Base-by-base conservation (phyloP, 108 stramenopile species). In the Cyclostephanos tholiformis region DNA sequence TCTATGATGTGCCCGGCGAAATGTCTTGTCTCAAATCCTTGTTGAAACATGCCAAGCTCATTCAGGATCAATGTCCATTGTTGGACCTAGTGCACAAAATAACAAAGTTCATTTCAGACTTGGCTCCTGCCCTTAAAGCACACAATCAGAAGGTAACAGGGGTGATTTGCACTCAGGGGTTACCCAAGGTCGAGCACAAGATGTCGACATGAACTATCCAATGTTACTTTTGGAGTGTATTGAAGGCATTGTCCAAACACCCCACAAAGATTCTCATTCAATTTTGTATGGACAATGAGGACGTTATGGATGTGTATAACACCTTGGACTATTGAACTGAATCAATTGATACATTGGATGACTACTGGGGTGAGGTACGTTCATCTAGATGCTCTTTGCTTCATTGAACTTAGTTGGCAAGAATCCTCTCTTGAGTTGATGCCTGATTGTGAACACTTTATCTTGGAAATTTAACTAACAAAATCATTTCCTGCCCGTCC, bases 101-200 rank as follows among this genome's bases (percentile, higher is more conserved):
- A 2, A 61, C 61, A 30, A 13, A 20, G 22, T 52, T 55, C 38
- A 75, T 69, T 26, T 9, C 20, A 8, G 26, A 72, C 43, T 72
- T 69, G 57, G 79, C 69, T 7, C 35, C 61, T 11, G 51, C 9
- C 13, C 70, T 86, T 8, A 50, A 27, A 5, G 20, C 46, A 36
- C 32, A 70, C 2, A 41, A 65, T 41, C 52, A 79, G 27, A 74
- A 23, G 25, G 50, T 79, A 3, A 26, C 51, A 9, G 53, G 85
- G 44, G 64, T 85, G 11, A 75, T 88, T 53, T 74, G 82, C 22
- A 85, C 87, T 6, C 77, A 88, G 39, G 87, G 87, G 0, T 67
- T 78, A 11, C 77, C 87, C 43, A 83, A 81, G 7, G 74, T 84
- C 46, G 84, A 77, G 13, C 64, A 74, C 38, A 66, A 78, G 0